These are phyloP conservation scores for Colletotrichum liriopes DNA, from an alignment of 2,329 filamentous ascomycete species.

Conservation along the genomic window DNA sequence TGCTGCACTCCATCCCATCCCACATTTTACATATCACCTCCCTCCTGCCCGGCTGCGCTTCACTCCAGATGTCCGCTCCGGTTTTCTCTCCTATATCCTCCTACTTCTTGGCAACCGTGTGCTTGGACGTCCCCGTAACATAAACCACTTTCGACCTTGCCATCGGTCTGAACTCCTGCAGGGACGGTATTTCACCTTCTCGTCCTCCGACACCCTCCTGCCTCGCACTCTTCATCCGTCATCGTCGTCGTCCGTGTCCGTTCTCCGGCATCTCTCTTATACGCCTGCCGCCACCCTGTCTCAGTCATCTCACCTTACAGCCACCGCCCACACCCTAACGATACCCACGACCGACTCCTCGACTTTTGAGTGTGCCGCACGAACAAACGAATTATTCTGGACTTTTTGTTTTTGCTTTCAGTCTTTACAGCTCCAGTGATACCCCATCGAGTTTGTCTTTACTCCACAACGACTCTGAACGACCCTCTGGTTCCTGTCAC, in stretches of 20 bases:
- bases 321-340: background rate
- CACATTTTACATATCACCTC: conserved; percentile 36
- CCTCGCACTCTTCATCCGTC: background rate
- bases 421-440: conserved; percentile 19
- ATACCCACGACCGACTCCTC: conserved; percentile 9
- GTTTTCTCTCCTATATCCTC: conserved; percentile 9
- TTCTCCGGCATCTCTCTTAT: background rate
- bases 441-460: conserved; percentile 4
- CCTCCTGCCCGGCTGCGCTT: conserved; percentile 30
- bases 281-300: conserved; percentile 12
- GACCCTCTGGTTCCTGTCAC: background rate
- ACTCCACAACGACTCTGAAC: background rate
- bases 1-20: conserved; percentile 10
- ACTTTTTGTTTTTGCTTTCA: conserved; percentile 1
- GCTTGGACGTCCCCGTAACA: background rate
- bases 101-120: conserved; percentile 31
- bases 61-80: conserved; percentile 13
- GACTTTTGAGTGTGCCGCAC: background rate
- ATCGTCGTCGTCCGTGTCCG: background rate
- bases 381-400: background rate
- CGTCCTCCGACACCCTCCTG: background rate
- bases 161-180: conserved; percentile 2
- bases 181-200: background rate
- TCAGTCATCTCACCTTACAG: conserved; percentile 1
- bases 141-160: conserved; percentile 7